These are phyloP conservation scores for Dothistroma pini DNA, from an alignment of 2,329 filamentous ascomycete genomes.

Conservation along the genomic window DNA sequence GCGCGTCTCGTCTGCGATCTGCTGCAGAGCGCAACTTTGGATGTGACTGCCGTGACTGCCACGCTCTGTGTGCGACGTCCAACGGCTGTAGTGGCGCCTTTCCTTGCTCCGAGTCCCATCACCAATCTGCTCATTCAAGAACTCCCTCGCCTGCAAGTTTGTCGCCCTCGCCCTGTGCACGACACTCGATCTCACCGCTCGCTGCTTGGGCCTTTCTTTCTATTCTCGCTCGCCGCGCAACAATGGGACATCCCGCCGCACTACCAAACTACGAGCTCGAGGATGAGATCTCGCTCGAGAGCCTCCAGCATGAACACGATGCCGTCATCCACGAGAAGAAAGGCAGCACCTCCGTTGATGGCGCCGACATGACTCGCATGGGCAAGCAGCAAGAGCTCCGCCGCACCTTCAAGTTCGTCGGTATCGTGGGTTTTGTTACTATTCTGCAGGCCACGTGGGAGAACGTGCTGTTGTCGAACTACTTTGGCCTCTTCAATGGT, in stretches of 20 bases:
- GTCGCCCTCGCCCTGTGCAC: conserved; percentile 3
- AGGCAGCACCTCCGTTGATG: conserved; percentile 36
- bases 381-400: conserved; percentile 51
- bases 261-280: conserved; percentile 20
- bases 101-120: conserved; percentile 11
- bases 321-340: conserved; percentile 24
- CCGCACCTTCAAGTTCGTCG: conserved; percentile 50
- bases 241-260: conserved; percentile 16
- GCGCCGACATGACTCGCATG: conserved; percentile 47
- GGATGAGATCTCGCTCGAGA: conserved; percentile 26
- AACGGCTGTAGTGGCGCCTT: conserved; percentile 6
- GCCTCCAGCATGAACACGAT: conserved; percentile 17
- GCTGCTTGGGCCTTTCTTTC: neutral
- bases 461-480: conserved; percentile 40
- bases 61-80: conserved; percentile 8
- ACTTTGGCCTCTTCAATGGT: conserved; percentile 32
- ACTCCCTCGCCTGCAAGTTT: conserved; percentile 7
- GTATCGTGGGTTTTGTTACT: conserved; percentile 52
- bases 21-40: neutral
- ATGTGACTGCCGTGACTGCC: conserved; percentile 12
- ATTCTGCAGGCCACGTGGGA: conserved; percentile 56
- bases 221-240: neutral
- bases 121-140: conserved; percentile 8
- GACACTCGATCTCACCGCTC: conserved; percentile 7
- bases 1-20: conserved; percentile 1